phyloP scores from a whole-genome alignment of 2,329 filamentous ascomycete genomes.

The Talaromyces sp. region DNA sequence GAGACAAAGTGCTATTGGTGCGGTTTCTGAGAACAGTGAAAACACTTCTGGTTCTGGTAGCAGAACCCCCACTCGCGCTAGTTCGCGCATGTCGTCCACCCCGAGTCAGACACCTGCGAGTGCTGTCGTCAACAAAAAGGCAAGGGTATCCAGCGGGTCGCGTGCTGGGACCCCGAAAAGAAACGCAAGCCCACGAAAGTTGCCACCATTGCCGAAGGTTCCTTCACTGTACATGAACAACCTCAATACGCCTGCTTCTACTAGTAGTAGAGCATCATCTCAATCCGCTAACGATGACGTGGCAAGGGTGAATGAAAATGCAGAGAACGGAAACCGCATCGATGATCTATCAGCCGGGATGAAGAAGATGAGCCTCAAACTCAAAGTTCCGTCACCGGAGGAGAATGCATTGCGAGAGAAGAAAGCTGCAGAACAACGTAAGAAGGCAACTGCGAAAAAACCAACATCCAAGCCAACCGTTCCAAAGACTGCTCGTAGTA shows the following conservation, averaged over 20 bases:
- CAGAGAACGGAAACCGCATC: constrained; percentile 44
- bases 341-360: constrained; percentile 48
- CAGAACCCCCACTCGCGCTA: constrained; percentile 17
- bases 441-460: constrained; percentile 37
- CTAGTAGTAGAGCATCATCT: constrained; percentile 18
- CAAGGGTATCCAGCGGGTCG: constrained; percentile 50
- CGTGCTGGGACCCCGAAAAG: constrained; percentile 42
- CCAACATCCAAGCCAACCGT: constrained; percentile 24
- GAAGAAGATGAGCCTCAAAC: constrained; percentile 54
- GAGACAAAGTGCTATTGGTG: constrained; percentile 27
- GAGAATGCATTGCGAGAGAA: constrained; percentile 55
- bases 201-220: constrained; percentile 42
- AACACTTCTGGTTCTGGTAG: constrained; percentile 5
- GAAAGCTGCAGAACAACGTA: constrained; percentile 41
- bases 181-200: constrained; percentile 35
- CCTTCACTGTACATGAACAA: constrained; percentile 36
- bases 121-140: constrained; percentile 58
- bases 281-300: constrained; percentile 4
- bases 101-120: constrained; percentile 27
- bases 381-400: constrained; percentile 57
- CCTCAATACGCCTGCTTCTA: constrained; percentile 20
- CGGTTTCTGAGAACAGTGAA: constrained; percentile 19
- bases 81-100: constrained; percentile 23
- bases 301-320: constrained; percentile 25
- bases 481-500: constrained; percentile 9